These are phyloP conservation scores for Danielozyma ontarioensis DNA, from an alignment of 805 yeast species.

Conservation along the genomic window DNA sequence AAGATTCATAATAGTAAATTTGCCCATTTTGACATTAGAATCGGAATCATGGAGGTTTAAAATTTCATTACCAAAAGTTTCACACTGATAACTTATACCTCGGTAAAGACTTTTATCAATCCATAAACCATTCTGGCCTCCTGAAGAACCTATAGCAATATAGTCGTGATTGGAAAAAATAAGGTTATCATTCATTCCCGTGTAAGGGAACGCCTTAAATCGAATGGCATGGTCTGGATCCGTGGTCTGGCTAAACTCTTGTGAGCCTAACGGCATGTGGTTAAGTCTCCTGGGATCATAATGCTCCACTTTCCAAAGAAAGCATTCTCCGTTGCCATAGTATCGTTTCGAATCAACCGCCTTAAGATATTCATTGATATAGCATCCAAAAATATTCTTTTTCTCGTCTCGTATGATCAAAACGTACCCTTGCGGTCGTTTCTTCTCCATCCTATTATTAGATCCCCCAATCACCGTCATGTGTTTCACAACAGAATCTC, in stretches of 20 bases:
- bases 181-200: slow-evolving; percentile 82
- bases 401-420: slow-evolving; percentile 63
- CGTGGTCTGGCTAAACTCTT: no score
- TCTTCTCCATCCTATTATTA: slow-evolving; percentile 10
- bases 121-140: slow-evolving; percentile 91
- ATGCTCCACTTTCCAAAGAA: slow-evolving; percentile 76
- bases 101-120: slow-evolving; percentile 64
- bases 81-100: slow-evolving; percentile 76
- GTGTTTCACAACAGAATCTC: slow-evolving; percentile 26
- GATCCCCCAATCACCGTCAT: slow-evolving; percentile 25
- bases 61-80: slow-evolving; percentile 87
- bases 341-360: slow-evolving; percentile 70
- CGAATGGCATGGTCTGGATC: slow-evolving; percentile 15
- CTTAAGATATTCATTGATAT: slow-evolving; percentile 64
- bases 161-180: slow-evolving; percentile 75
- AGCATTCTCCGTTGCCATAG: slow-evolving; percentile 94
- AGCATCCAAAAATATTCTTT: slow-evolving; percentile 72
- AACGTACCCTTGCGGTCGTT: slow-evolving; percentile 61
- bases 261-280: no score
- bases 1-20: slow-evolving; percentile 68
- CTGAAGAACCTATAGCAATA: slow-evolving; percentile 85
- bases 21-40: slow-evolving; percentile 37
- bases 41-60: slow-evolving; percentile 29
- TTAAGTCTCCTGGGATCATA: slow-evolving; percentile 14
- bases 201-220: slow-evolving; percentile 78